Evolutionary conservation across 2,329 filamentous ascomycete species (phyloP), one percentile per base, ranked within the genome.

Genomic region (Fusarium siculi): DNA sequence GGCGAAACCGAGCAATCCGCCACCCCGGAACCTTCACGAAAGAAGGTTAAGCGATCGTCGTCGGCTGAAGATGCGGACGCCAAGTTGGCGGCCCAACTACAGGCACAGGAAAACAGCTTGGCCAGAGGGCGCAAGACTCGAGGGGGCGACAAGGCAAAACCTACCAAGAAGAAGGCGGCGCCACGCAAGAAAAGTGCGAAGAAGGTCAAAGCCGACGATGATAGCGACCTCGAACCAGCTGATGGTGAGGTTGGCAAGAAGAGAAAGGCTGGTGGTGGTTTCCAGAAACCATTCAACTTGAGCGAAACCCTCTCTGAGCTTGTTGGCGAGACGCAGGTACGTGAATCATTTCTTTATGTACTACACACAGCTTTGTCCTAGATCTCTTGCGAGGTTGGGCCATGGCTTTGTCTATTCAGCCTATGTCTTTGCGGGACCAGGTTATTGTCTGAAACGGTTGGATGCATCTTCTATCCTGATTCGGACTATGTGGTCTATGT

Each of bases 221-320:
- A 97, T 76, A 96, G 93, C 76, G 94, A 96, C 55, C 82, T 93
- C 14, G 90, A 90, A 16, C 89, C 87, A 9, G 91, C 88, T 50
- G 91, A 84, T 39, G 90, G 81, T 84, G 89, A 78, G 70, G 86
- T 80, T 37, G 72, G 72, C 77, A 85, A 84, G 16, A 92, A 93
- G 84, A 91, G 93, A 75, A 97, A 95, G 79, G 93, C 95, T 25
- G 95, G 95, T 3, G 95, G 95, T 40, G 96, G 95, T 7, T 99
- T 99, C 79, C 95, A 98, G 86, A 95, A 95, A 84, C 92, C 92
- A 2, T 93, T 95, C 81, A 89, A 89, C 66, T 88, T 96, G 53
- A 95, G 93, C 75, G 85, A 87, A 57, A 88, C 92, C 18, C 87
- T 96, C 28, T 87, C 91, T 3, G 90, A 91, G 65, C 84, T 96